Evolutionary conservation across 164 flowering plant species (phyloP), one percentile per base, ranked within the genome.

Genomic region (Hamamelis virginiana): DNA sequence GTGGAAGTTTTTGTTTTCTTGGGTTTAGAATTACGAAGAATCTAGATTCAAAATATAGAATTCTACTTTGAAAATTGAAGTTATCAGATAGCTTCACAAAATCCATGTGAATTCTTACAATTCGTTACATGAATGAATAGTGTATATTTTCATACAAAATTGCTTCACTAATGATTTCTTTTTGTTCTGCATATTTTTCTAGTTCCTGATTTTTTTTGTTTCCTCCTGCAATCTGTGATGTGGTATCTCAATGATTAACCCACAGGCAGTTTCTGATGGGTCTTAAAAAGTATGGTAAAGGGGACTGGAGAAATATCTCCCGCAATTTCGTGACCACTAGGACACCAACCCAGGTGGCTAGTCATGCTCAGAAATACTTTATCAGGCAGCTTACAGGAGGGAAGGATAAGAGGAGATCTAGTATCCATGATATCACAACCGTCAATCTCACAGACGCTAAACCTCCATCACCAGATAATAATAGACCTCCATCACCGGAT

Each of bases 321-420:
- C 81, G 96, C 57, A 86, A 89, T 70, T 89, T 80, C 21, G 96
- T 91, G 58, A 81, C 82, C 23, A 66, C 92, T 4, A 83, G 91
- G 67, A 90, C 94, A 1, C 87, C 94, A 16, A 89, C 94, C 65
- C 94, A 89, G 63, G 95, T 90, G 9, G 96, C 93, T 1, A 91
- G 96, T 66, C 96, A 88, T 83, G 94, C 97, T 59, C 96, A 91
- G 69, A 91, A 91, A 67, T 89, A 85, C 67, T 87, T 89, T 62
- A 84, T 85, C 70, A 56, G 92, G 72, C 95, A 84, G 72, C 77
- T 73, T 57, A 82, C 89, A 0, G 91, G 87, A 41, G 91, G 90
- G 45, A 91, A 89, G 61, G 93, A 88, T 69, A 89, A 87, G 77
- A 75, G 88, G 59, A 81, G 95, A 72, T 84, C 93, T 9, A 91